These are phyloP conservation scores for Marchantia paleacea DNA, from an alignment of 225 moss, liverwort and hornwort species.

Conservation along the genomic window DNA sequence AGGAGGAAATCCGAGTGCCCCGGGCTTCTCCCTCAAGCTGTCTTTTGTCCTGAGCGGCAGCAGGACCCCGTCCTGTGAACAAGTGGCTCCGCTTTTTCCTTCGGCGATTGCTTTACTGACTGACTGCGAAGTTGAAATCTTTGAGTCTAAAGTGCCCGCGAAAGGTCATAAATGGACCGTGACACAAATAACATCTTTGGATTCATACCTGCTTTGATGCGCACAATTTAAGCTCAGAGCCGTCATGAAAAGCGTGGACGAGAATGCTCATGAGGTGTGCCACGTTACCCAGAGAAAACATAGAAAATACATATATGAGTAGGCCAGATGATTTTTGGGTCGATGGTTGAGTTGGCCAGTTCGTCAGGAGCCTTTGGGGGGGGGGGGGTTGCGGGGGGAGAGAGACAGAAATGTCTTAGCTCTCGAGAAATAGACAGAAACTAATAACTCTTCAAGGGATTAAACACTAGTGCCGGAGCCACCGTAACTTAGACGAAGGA, in stretches of 20 bases:
- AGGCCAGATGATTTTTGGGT: no score
- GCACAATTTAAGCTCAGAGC: no score
- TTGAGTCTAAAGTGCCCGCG: slow-evolving; percentile 3
- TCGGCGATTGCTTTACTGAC: neutral
- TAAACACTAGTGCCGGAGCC: no score
- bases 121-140: slow-evolving; percentile 7
- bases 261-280: neutral
- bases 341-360: no score
- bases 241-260: slow-evolving; percentile 12
- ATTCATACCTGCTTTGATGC: no score
- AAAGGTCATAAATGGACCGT: neutral
- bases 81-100: neutral
- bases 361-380: no score
- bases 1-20: neutral
- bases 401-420: no score
- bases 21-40: neutral
- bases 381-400: no score
- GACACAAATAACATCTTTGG: neutral
- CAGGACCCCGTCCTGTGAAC: neutral
- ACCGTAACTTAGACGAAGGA: no score
- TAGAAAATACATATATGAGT: no score
- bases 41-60: neutral
- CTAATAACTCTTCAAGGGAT: no score
- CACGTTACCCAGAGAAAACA: neutral
- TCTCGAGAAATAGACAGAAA: no score